Conservation (phyloP, 495 filamentous ascomycete genomes). For the Penicillium crystallinum region DNA sequence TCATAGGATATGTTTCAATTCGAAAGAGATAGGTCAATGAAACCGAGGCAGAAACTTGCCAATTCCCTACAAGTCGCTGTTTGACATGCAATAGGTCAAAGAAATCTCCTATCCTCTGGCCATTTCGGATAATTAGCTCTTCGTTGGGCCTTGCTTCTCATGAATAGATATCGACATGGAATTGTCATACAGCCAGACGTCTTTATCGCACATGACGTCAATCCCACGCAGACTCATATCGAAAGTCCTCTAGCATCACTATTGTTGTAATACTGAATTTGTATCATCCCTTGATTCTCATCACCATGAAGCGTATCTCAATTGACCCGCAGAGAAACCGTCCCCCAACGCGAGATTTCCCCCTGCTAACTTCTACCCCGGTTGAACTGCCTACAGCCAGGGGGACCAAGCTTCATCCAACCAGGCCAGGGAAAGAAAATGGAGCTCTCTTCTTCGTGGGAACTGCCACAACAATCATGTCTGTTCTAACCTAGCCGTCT, state of each 20-base stretch:
- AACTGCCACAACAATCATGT: slow-evolving; percentile 62
- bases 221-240: neutral
- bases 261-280: too few species aligned
- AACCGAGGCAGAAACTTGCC: neutral
- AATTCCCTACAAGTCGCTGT: too few species aligned
- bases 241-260: too few species aligned
- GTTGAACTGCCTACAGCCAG: slow-evolving; percentile 32
- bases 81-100: too few species aligned
- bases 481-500: neutral
- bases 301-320: slow-evolving; percentile 8
- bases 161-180: too few species aligned
- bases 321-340: neutral
- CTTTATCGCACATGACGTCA: neutral
- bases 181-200: too few species aligned
- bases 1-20: too few species aligned
- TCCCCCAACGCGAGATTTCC: slow-evolving; percentile 21
- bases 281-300: neutral
- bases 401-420: slow-evolving; percentile 40
- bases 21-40: neutral
- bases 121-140: too few species aligned
- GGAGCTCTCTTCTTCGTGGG: slow-evolving; percentile 55
- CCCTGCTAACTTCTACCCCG: slow-evolving; percentile 6
- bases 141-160: too few species aligned
- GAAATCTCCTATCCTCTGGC: too few species aligned
- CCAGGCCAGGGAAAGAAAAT: slow-evolving; percentile 32